Percentiles rank a stretch among this genome's conserved stretches.
Evolutionary conservation across 2,329 filamentous ascomycete genomes (phyloP).

Genomic region (Fonsecaea pugnacius): DNA sequence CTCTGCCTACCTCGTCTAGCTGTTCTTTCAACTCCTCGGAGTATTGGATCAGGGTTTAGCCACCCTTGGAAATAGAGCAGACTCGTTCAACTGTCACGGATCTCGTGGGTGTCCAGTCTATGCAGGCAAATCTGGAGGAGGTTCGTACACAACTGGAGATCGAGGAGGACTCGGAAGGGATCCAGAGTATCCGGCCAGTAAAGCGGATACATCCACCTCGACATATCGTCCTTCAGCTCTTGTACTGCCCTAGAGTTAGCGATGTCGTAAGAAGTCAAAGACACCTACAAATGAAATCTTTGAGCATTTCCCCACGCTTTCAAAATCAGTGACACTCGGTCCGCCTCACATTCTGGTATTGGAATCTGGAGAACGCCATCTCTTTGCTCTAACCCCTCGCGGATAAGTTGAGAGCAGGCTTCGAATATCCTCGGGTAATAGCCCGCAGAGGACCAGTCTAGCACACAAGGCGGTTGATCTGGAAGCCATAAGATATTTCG

Average conservation of each 20-base stretch:
- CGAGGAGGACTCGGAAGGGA: not conserved
- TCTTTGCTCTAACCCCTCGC: not conserved
- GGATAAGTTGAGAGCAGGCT: slow-evolving; percentile 29
- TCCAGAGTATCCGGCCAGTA: not conserved
- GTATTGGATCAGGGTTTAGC: too few relatives aligned
- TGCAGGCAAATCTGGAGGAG: not conserved
- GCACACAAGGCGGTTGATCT: slow-evolving; percentile 36
- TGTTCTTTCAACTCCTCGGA: too few relatives aligned
- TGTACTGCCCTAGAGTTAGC: not conserved
- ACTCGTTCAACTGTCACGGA: too few relatives aligned
- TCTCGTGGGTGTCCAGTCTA: too few relatives aligned
- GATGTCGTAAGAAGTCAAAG: not conserved
- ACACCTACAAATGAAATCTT: slow-evolving; percentile 15
- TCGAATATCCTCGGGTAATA: slow-evolving; percentile 38
- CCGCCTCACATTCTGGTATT: slow-evolving; percentile 2
- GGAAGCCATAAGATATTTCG: slow-evolving; percentile 36
- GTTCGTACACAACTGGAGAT: not conserved
- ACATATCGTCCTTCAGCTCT: not conserved
- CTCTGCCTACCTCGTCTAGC: too few relatives aligned
- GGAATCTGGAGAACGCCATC: not conserved
- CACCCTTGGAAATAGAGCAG: too few relatives aligned
- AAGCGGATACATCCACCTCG: not conserved
- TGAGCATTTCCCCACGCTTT: slow-evolving; percentile 21
- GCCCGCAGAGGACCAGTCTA: slow-evolving; percentile 39
- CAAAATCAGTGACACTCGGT: slow-evolving; percentile 12